These are phyloP conservation scores for Chlorella sp. DNA, from an alignment of 139 green algal species.

Conservation along the genomic window DNA sequence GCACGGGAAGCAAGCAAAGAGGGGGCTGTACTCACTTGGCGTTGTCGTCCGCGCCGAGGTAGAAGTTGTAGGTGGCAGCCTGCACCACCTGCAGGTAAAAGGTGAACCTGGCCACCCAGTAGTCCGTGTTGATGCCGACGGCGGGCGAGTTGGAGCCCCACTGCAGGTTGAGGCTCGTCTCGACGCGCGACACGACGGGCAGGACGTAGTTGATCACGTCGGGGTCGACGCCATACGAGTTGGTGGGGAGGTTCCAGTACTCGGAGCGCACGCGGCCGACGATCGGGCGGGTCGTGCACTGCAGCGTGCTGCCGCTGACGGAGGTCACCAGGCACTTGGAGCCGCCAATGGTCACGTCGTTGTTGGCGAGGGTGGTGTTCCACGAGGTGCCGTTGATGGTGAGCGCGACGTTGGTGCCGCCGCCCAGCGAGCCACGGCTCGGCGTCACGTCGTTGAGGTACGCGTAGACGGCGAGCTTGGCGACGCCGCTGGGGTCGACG, in stretches of 20 bases:
- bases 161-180: not conserved
- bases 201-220: conserved; percentile 5
- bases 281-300: conserved; percentile 9
- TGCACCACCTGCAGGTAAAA: conserved; percentile 17
- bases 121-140: conserved; percentile 5
- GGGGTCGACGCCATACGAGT: conserved; percentile 2
- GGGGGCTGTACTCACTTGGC: conserved; percentile 3
- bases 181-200: not conserved
- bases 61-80: conserved; percentile 2
- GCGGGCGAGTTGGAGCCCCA: not conserved
- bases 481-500: not conserved
- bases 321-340: conserved; percentile 8
- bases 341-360: conserved; percentile 20
- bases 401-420: conserved; percentile 12
- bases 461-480: not conserved
- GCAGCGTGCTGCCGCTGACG: not conserved
- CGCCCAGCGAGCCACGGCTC: conserved; percentile 17
- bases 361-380: conserved; percentile 1
- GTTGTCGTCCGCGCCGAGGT: not conserved
- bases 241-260: conserved; percentile 22
- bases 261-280: conserved; percentile 16
- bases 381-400: conserved; percentile 5
- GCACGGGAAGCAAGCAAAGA: too few species aligned
- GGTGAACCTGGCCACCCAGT: conserved; percentile 22
- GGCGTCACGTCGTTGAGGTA: not conserved